These are phyloP conservation scores for Plenodomus lindquistii DNA, from an alignment of 2,329 filamentous ascomycete species.

Conservation along the genomic window DNA sequence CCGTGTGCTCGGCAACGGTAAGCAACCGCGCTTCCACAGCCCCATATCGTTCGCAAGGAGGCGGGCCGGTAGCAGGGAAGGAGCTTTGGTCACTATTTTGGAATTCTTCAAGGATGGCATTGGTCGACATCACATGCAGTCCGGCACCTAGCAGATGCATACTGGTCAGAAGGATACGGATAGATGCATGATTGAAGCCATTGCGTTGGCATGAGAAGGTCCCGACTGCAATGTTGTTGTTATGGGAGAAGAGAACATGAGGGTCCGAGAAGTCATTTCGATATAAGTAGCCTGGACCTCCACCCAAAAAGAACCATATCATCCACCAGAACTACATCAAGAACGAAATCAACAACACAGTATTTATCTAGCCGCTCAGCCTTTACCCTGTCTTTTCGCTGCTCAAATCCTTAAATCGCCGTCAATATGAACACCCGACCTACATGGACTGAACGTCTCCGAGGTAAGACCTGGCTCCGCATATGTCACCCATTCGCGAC, in stretches of 20 bases:
- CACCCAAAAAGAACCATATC: background rate
- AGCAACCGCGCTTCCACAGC: background rate
- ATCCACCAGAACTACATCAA: background rate
- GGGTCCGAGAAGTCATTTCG: background rate
- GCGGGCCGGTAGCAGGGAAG: background rate
- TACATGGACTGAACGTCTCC: slow-evolving; percentile 33
- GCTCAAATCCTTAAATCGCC: slow-evolving; percentile 6
- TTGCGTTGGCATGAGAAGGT: background rate
- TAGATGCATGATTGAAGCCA: background rate
- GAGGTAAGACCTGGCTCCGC: slow-evolving; percentile 21
- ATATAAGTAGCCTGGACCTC: background rate
- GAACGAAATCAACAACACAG: background rate
- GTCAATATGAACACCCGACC: background rate
- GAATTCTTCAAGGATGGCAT: background rate
- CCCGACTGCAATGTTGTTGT: background rate
- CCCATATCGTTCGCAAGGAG: background rate
- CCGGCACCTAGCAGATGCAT: background rate
- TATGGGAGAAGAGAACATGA: background rate
- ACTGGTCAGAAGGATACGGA: background rate
- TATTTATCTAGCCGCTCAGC: too few species aligned
- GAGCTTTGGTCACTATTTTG: background rate
- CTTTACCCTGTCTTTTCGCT: background rate
- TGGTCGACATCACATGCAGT: background rate
- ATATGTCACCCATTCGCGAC: background rate
- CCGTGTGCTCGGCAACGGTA: background rate